Conservation (phyloP, 208 protist species). For the Trypanosoma congolense region DNA sequence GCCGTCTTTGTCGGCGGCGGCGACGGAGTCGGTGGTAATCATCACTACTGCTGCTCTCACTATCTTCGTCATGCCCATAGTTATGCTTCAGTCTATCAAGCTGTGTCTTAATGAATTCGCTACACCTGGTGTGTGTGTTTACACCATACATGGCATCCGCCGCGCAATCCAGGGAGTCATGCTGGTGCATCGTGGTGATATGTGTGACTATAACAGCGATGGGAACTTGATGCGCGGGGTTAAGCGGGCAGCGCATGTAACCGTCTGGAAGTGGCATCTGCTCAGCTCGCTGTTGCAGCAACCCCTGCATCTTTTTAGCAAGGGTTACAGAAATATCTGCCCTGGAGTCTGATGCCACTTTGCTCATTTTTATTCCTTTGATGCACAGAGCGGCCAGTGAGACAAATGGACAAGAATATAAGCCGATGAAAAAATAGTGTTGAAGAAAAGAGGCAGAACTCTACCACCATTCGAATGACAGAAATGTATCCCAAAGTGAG, state of each 20-base stretch:
- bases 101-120: conserved; percentile 23
- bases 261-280: conserved; percentile 11
- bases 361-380: not conserved
- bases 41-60: not conserved
- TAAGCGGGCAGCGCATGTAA: conserved; percentile 37
- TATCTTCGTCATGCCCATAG: conserved; percentile 6
- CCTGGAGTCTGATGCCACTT: not conserved
- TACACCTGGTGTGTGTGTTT: conserved; percentile 19
- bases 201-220: conserved; percentile 27
- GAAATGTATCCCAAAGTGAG: too few relatives aligned
- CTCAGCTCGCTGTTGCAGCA: conserved; percentile 11
- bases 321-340: conserved; percentile 5
- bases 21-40: too few relatives aligned
- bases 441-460: too few relatives aligned
- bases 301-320: conserved; percentile 17
- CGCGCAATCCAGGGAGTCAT: conserved; percentile 22
- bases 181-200: conserved; percentile 22
- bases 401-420: too few relatives aligned
- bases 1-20: too few relatives aligned
- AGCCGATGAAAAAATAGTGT: too few relatives aligned
- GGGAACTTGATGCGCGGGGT: conserved; percentile 33
- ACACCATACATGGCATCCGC: conserved; percentile 34
- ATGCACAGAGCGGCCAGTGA: not conserved
- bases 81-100: conserved; percentile 2
- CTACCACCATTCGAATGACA: too few relatives aligned